Conservation (phyloP, 2,329 filamentous ascomycete species). For the Ophiocordyceps camponoti-leonardi region DNA sequence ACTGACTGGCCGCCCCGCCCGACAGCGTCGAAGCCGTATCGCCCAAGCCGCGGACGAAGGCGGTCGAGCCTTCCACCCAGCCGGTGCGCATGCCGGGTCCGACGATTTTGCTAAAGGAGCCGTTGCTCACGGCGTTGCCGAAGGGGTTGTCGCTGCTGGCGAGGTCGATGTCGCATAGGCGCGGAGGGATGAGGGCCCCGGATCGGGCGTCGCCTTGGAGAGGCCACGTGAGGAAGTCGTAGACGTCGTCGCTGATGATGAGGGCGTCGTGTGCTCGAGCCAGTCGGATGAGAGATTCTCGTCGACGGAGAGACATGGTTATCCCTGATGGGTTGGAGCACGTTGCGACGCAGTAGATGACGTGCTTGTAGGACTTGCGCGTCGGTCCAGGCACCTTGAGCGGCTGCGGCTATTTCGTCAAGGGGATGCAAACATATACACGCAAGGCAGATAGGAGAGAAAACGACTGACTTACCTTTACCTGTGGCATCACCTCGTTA, state of each 20-base stretch:
- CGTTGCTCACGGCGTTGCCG: constrained; percentile 72
- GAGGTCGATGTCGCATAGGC: constrained; percentile 64
- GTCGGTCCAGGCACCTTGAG: constrained; percentile 38
- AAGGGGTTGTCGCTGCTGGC: constrained; percentile 46
- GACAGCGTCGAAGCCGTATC: constrained; percentile 35
- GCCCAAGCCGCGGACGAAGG: constrained; percentile 31
- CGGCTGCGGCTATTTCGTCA: constrained; percentile 12
- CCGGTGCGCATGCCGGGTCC: constrained; percentile 70
- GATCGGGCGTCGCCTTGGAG: constrained; percentile 16
- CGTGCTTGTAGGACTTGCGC: constrained; percentile 67
- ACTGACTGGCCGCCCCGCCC: constrained; percentile 39
- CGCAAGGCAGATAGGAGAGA: background rate
- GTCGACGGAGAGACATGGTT: constrained; percentile 55
- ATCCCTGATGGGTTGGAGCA: constrained; percentile 79
- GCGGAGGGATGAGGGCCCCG: constrained; percentile 38
- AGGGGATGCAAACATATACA: background rate
- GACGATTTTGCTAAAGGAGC: constrained; percentile 76
- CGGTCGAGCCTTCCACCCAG: constrained; percentile 62
- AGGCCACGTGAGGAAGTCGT: constrained; percentile 80
- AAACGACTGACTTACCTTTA: background rate
- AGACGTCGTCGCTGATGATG: constrained; percentile 82
- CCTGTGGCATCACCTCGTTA: constrained; percentile 4
- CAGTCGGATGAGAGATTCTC: constrained; percentile 53
- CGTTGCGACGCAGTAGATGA: constrained; percentile 79
- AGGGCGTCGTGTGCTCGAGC: constrained; percentile 68